Evolutionary conservation across 164 flowering plant genomes (phyloP), one percentile per base, ranked within the genome.

Genomic region (Berberis thunbergii): DNA sequence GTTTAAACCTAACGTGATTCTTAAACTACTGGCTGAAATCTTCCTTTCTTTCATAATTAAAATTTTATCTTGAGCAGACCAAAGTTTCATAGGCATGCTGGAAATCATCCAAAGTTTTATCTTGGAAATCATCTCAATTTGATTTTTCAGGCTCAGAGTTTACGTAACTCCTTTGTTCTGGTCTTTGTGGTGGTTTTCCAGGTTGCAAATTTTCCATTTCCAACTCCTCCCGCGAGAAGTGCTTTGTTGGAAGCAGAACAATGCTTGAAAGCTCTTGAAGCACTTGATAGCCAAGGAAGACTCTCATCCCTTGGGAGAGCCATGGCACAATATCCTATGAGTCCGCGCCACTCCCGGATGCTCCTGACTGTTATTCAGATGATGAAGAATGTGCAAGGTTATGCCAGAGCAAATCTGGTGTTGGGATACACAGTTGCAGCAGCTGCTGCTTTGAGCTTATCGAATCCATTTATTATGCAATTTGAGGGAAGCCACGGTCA

Each of bases 341-440:
- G 96, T 74, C 97, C 98, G 55, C 94, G 95, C 45, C 98, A 93
- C 76, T 86, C 98, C 42, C 78, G 96, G 59, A 88, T 93, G 96
- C 90, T 93, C 64, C 86, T 93, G 60, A 86, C 95, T 1, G 88
- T 87, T 73, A 81, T 88, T 52, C 85, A 85, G 64, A 77, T 82
- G 13, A 81, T 81, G 83, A 79, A 63, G 60, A 71, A 73, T 43
- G 69, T 61, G 61, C 77, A 68, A 48, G 72, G 53, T 45, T 77
- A 73, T 72, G 63, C 70, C 45, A 81, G 87, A 49, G 78, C 86
- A 63, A 81, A 81, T 75, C 71, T 87, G 46, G 86, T 91, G 64
- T 73, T 91, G 8, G 92, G 83, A 54, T 91, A 85, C 70, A 83
- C 93, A 7, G 78, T 91, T 70, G 89, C 97, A 45, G 81, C 86